Evolutionary conservation across 495 filamentous ascomycete species (phyloP).

Genomic region (Penicillium simplicissimum): DNA sequence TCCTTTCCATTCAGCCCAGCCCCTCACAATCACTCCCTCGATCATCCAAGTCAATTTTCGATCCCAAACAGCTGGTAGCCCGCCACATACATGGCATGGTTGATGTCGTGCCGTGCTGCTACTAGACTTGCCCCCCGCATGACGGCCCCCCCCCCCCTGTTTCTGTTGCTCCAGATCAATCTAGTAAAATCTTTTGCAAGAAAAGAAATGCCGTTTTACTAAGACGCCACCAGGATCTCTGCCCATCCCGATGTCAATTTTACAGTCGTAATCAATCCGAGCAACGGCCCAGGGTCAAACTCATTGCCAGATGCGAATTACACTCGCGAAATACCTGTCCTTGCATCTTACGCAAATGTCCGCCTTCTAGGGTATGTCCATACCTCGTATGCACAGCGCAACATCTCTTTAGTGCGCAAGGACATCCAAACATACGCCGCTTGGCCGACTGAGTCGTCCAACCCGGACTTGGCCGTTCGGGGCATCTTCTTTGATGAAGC

Average conservation of each 20-base stretch:
- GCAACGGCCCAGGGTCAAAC: constrained; percentile 51
- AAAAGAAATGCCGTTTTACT: constrained; percentile 19
- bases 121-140: constrained; percentile 8
- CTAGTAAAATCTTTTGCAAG: not conserved
- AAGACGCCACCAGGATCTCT: constrained; percentile 40
- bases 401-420: constrained; percentile 36
- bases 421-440: constrained; percentile 52
- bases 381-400: constrained; percentile 49
- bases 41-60: constrained; percentile 12
- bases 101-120: constrained; percentile 9
- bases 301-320: constrained; percentile 53
- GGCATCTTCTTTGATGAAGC: constrained; percentile 54
- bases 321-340: constrained; percentile 45
- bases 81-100: constrained; percentile 19
- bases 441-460: constrained; percentile 43
- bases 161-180: not conserved
- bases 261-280: constrained; percentile 56
- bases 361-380: constrained; percentile 56
- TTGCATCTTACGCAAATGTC: constrained; percentile 49
- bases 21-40: constrained; percentile 13
- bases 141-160: constrained; percentile 2
- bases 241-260: constrained; percentile 50
- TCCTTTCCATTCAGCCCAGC: constrained; percentile 20
- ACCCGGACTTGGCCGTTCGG: constrained; percentile 39
- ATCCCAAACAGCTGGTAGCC: constrained; percentile 29